Base-by-base conservation (phyloP, 352 stramenopile genomes). In the Labyrinthula sp. region DNA sequence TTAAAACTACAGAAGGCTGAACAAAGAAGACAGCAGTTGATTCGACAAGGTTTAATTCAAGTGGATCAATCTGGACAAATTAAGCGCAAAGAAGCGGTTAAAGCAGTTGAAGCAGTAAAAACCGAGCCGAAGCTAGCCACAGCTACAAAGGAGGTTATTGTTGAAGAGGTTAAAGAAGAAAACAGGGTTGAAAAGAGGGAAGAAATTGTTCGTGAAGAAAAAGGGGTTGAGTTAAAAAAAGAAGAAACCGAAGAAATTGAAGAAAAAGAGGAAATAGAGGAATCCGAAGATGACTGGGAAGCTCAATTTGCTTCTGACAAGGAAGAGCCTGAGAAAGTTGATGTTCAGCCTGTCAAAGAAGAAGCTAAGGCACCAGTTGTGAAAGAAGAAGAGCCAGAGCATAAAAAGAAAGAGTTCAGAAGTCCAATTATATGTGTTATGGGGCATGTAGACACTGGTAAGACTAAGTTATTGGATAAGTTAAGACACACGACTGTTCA, bases 401-500 rank as follows among this genome's bases (percentile, higher is more conserved):
- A 67, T 35, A 54, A 31, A 1, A 79, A 76, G 3, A 79, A 95
- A 59, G 81, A 94, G 61, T 66, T 97, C 21, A 81, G 89, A 26
- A 95, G 80, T 40, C 89, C 89, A n/a, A 94, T 99, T 62, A 90
- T 86, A 37, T 91, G 87, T 62, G 95, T 99, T 59, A 96, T 97
- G 88, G 89, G 81, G n/a, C 81, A 93, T 65, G 81, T 93, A 60
- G 81, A 93, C 60, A 92, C 79, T 8, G 65, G 89, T 56, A 99
- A 99, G 66, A 99, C 89, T 26, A 97, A 95, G 64, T 60, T 99
- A 41, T 64, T 99, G n/a, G 89, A 99, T 65, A 96, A 96, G 60
- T 97, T 99, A 49, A 75, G 89, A 25, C 78, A 81, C 57, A 97
- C 88, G 17, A 97, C 96, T 64, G 89, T 99, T 18, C 86, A 95